Evolutionary conservation across 331 rosid genomes (phyloP).

Genomic region (Acacia concinna): DNA sequence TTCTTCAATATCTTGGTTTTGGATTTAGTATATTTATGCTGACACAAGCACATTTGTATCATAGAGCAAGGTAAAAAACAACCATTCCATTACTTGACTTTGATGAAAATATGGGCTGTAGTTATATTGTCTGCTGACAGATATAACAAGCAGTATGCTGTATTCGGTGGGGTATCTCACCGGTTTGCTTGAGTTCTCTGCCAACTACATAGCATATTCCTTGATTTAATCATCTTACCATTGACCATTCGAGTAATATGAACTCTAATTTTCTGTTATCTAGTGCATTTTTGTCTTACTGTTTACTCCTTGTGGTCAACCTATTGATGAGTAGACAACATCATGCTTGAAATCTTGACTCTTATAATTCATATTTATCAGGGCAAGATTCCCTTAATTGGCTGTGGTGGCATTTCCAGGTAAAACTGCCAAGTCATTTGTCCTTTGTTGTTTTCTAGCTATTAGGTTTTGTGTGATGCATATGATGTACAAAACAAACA

Average conservation of each 20-base stretch:
- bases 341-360: conserved; percentile 26
- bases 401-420: conserved; percentile 91
- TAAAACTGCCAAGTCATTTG: conserved; percentile 36
- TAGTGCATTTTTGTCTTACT: neutral
- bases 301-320: neutral
- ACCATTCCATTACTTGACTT: neutral
- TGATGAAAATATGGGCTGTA: conserved; percentile 6
- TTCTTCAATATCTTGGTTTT: too few relatives aligned
- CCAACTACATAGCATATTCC: neutral
- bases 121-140: neutral
- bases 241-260: neutral
- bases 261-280: neutral
- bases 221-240: neutral
- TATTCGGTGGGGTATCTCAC: neutral
- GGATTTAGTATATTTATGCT: too few relatives aligned
- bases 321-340: conserved; percentile 8
- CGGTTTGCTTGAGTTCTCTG: conserved; percentile 14
- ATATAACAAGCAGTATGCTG: neutral
- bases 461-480: conserved; percentile 9
- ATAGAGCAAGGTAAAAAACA: neutral
- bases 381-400: conserved; percentile 90
- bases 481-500: too few relatives aligned
- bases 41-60: neutral
- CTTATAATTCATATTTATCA: conserved; percentile 40
- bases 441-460: conserved; percentile 1